Evolutionary conservation across 1,139 yeast species (phyloP).

Genomic region (Pichia sp.): DNA sequence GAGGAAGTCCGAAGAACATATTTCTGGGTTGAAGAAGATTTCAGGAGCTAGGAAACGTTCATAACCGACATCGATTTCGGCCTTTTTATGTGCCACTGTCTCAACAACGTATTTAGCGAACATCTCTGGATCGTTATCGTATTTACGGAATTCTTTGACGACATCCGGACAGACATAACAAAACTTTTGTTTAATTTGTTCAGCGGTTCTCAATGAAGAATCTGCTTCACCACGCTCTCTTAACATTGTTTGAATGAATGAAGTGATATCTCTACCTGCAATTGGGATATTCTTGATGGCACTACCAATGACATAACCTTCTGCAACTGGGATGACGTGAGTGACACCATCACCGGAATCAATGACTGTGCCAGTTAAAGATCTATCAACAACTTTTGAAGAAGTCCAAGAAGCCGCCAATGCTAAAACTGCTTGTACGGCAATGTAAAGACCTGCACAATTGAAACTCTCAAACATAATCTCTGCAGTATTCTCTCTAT

Average conservation of each 20-base stretch:
- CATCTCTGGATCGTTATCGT: conserved; percentile 89
- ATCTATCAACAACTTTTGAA: conserved; percentile 88
- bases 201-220: conserved; percentile 92
- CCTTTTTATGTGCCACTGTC: conserved; percentile 62
- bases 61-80: conserved; percentile 86
- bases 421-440: conserved; percentile 98
- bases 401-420: conserved; percentile 99
- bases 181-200: conserved; percentile 89
- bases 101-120: conserved; percentile 92
- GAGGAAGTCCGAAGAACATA: conserved; percentile 88
- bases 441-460: conserved; percentile 96
- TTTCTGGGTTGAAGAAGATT: conserved; percentile 96
- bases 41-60: conserved; percentile 98
- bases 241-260: conserved; percentile 83
- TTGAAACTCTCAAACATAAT: conserved; percentile 98
- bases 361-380: conserved; percentile 95
- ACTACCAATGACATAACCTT: conserved; percentile 96
- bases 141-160: conserved; percentile 91
- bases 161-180: conserved; percentile 98
- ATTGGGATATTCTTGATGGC: conserved; percentile 96
- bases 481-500: conserved; percentile 96
- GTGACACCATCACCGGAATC: conserved; percentile 97
- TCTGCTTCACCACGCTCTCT: conserved; percentile 97
- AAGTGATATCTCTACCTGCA: conserved; percentile 97
- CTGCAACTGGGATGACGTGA: conserved; percentile 98